These are phyloP conservation scores for Nicotiana benthamiana DNA, from an alignment of 257 asterid species.

Conservation along the genomic window DNA sequence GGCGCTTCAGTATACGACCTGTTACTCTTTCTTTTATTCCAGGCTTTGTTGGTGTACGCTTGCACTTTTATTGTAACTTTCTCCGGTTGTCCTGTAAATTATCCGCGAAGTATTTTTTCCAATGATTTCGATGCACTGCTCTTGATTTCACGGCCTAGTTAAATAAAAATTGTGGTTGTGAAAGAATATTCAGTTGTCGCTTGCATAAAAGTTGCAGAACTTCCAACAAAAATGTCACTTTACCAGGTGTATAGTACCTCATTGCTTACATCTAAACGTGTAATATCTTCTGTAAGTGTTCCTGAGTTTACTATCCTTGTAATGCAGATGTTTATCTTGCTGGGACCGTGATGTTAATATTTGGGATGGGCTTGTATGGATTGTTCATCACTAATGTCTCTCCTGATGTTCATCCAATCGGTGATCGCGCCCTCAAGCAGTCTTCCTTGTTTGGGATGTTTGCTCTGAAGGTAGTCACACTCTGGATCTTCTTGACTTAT, in stretches of 20 bases:
- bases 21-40: not conserved
- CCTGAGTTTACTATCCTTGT: conserved; percentile 2
- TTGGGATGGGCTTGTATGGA: conserved; percentile 95
- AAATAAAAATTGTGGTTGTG: not conserved
- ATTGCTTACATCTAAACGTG: not conserved
- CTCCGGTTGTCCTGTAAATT: not conserved
- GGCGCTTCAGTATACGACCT: not conserved
- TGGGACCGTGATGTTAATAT: conserved; percentile 92
- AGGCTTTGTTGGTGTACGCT: not conserved
- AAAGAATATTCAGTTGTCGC: not conserved
- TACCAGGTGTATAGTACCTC: not conserved
- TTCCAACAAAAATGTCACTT: not conserved
- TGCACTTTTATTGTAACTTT: not conserved
- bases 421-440: conserved; percentile 73
- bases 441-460: conserved; percentile 92
- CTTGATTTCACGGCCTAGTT: not conserved
- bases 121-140: not conserved
- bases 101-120: not conserved
- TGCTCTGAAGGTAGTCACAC: conserved; percentile 49
- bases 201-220: not conserved
- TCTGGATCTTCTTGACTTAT: not conserved
- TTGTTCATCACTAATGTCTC: conserved; percentile 67
- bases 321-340: conserved; percentile 76
- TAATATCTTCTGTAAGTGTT: not conserved
- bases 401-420: conserved; percentile 31